A percentile compares a stretch with the other conserved stretches of the same genome.
Conservation (phyloP, 768 basidiomycete genomes). For the Suillus plorans region DNA sequence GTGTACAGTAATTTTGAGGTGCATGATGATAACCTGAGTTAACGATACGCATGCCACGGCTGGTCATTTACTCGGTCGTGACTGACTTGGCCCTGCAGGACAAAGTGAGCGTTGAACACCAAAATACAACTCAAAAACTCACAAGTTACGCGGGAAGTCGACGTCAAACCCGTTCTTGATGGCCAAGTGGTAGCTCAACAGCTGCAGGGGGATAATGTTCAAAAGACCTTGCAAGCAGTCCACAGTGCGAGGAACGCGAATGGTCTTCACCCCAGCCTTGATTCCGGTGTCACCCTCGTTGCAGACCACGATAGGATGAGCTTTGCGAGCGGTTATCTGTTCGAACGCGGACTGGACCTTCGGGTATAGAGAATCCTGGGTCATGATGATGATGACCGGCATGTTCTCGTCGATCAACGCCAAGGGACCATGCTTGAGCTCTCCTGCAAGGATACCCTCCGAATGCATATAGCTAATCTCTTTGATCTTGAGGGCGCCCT, state of each 20-base stretch:
- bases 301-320: constrained; percentile 92
- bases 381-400: constrained; percentile 99
- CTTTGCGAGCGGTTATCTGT: constrained; percentile 97
- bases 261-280: constrained; percentile 72
- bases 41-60: background rate
- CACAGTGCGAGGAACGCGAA: constrained; percentile 92
- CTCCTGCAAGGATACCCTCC: constrained; percentile 90
- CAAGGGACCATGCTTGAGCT: constrained; percentile 97
- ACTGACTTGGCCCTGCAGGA: constrained; percentile 69
- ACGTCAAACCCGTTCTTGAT: constrained; percentile 96
- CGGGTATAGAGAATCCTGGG: constrained; percentile 95
- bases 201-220: constrained; percentile 95
- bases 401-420: constrained; percentile 98
- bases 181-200: constrained; percentile 94
- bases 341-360: constrained; percentile 96
- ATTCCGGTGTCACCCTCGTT: constrained; percentile 89
- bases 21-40: constrained; percentile 8
- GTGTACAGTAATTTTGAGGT: constrained; percentile 17
- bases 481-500: constrained; percentile 99
- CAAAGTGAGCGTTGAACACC: constrained; percentile 12
- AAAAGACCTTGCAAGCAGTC: constrained; percentile 94
- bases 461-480: constrained; percentile 83
- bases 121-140: constrained; percentile 32
- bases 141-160: constrained; percentile 97
- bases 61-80: constrained; percentile 57